Percentiles rank a stretch among this genome's conserved stretches.
These are phyloP conservation scores for Aspergillus bertholletiae DNA, from an alignment of 495 filamentous ascomycete genomes.

Conservation along the genomic window DNA sequence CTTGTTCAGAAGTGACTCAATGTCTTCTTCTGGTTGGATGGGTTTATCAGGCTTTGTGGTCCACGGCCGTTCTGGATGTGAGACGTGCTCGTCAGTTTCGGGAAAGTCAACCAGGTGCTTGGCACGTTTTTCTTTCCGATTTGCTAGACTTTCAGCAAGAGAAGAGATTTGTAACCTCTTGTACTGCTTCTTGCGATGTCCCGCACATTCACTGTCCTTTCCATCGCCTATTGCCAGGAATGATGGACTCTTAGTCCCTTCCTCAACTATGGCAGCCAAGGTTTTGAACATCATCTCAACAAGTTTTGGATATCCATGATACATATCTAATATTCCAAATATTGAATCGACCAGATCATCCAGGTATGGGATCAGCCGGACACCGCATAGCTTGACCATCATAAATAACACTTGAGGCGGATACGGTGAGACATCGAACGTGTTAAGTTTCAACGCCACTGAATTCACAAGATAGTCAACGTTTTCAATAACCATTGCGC, in stretches of 20 bases:
- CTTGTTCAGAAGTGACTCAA: conserved; percentile 2
- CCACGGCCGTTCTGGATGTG: conserved; percentile 41
- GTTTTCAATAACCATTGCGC: conserved; percentile 82
- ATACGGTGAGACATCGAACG: conserved; percentile 85
- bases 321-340: conserved; percentile 85
- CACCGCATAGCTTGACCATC: conserved; percentile 88
- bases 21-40: conserved; percentile 28
- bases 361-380: conserved; percentile 76
- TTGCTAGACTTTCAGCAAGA: conserved; percentile 33
- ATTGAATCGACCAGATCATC: conserved; percentile 88
- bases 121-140: conserved; percentile 34
- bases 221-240: conserved; percentile 47
- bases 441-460: conserved; percentile 82
- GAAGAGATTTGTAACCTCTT: conserved; percentile 32
- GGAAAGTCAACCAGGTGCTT: conserved; percentile 26
- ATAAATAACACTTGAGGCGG: conserved; percentile 88
- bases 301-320: conserved; percentile 86
- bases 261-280: conserved; percentile 74
- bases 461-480: conserved; percentile 97
- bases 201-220: conserved; percentile 17
- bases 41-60: conserved; percentile 23
- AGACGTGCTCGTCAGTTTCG: conserved; percentile 27
- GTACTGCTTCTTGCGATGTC: conserved; percentile 40
- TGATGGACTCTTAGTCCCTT: conserved; percentile 64
- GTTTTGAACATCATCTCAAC: conserved; percentile 84